These are phyloP conservation scores for Pelargonium australe DNA, from an alignment of 441 rosid species.

Conservation along the genomic window DNA sequence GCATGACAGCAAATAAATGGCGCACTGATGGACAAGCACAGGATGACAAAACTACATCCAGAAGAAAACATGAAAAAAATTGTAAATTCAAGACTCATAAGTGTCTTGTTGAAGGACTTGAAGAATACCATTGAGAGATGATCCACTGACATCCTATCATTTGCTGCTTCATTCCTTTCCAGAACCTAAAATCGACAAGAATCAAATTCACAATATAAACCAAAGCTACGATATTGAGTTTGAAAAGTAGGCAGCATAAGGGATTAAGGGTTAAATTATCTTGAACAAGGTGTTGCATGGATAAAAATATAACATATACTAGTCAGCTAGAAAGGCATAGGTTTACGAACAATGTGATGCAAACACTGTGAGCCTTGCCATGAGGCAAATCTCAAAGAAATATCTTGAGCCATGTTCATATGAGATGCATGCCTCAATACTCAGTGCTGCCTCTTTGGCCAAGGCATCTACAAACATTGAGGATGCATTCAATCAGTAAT, in stretches of 20 bases:
- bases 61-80: neutral
- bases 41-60: neutral
- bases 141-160: constrained; percentile 49
- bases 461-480: constrained; percentile 15
- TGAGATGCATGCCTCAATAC: constrained; percentile 13
- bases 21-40: neutral
- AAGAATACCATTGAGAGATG: constrained; percentile 58
- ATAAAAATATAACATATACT: constrained; percentile 1
- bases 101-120: neutral
- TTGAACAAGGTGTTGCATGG: neutral
- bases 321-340: neutral
- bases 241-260: neutral
- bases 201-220: constrained; percentile 14
- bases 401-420: constrained; percentile 12
- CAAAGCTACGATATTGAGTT: neutral
- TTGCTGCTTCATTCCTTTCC: constrained; percentile 42
- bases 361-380: constrained; percentile 7
- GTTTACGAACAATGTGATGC: constrained; percentile 5
- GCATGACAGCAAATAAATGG: neutral
- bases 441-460: constrained; percentile 17
- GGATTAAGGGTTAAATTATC: neutral
- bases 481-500: constrained; percentile 16
- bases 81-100: neutral
- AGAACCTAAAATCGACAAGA: constrained; percentile 49
- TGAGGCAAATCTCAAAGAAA: constrained; percentile 15